Percentiles rank a stretch among this genome's conserved stretches.
Evolutionary conservation across 805 yeast genomes (phyloP).

Genomic region (Metschnikowia bowlesiae): DNA sequence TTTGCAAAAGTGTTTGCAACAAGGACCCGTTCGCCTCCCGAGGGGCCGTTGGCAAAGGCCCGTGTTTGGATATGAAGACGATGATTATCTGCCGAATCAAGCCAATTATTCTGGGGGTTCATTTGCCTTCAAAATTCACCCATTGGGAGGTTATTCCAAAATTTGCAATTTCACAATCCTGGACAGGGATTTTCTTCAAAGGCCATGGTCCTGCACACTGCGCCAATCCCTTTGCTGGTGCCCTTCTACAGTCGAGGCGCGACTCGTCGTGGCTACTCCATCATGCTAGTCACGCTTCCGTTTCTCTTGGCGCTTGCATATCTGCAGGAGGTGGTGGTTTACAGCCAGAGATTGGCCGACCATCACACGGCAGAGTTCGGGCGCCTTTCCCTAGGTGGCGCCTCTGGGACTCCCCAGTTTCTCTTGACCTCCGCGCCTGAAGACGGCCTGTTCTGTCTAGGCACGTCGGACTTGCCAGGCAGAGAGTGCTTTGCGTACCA

Average conservation of each 20-base stretch:
- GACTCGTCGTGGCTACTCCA: not conserved
- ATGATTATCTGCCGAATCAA: too few relatives aligned
- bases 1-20: too few relatives aligned
- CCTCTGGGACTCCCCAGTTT: conserved; percentile 8
- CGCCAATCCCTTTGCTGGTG: not conserved
- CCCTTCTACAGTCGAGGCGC: too few relatives aligned
- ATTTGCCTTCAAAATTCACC: too few relatives aligned
- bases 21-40: too few relatives aligned
- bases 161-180: too few relatives aligned
- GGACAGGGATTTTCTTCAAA: too few relatives aligned
- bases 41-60: too few relatives aligned
- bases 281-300: conserved; percentile 3
- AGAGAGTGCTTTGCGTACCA: conserved; percentile 30
- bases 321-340: conserved; percentile 8
- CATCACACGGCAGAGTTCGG: conserved; percentile 12
- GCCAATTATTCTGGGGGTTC: too few relatives aligned
- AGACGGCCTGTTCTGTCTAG: conserved; percentile 23
- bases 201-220: not conserved
- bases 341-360: not conserved
- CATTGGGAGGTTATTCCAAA: too few relatives aligned
- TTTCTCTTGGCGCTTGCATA: conserved; percentile 5
- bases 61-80: too few relatives aligned
- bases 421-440: not conserved
- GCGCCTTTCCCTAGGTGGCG: conserved; percentile 12
- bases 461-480: conserved; percentile 27